These are phyloP conservation scores for Zangia roseola DNA, from an alignment of 768 basidiomycete species.

Conservation along the genomic window DNA sequence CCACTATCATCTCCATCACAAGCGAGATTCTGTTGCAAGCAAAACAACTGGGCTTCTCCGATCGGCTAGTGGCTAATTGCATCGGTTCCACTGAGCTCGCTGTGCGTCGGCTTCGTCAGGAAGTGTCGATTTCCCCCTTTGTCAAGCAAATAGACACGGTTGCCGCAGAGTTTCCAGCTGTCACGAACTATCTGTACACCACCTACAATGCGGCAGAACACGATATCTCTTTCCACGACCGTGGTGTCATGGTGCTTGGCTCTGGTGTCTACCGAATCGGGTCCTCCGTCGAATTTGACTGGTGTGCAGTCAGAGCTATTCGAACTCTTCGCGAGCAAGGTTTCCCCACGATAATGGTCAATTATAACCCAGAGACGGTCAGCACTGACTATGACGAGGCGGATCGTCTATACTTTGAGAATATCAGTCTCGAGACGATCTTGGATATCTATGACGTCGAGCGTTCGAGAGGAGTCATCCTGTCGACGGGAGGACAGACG, in stretches of 20 bases:
- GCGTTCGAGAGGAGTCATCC: constrained; percentile 83
- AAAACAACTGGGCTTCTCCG: constrained; percentile 96
- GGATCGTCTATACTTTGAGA: constrained; percentile 97
- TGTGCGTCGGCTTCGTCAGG: constrained; percentile 85
- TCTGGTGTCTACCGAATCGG: constrained; percentile 99
- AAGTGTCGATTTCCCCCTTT: constrained; percentile 79
- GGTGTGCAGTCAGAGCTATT: constrained; percentile 98
- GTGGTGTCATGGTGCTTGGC: constrained; percentile 95
- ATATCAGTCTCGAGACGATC: constrained; percentile 94
- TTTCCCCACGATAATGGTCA: constrained; percentile 96
- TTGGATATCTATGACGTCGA: constrained; percentile 96
- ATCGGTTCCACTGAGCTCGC: constrained; percentile 92
- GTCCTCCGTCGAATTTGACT: constrained; percentile 99
- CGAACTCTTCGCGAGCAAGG: constrained; percentile 94
- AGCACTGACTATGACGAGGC: constrained; percentile 99
- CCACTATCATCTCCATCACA: constrained; percentile 63
- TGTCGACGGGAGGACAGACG: constrained; percentile 98
- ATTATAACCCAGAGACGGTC: constrained; percentile 99
- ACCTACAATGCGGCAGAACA: constrained; percentile 97
- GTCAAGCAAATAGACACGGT: constrained; percentile 99
- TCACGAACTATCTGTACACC: constrained; percentile 98
- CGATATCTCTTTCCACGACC: constrained; percentile 84
- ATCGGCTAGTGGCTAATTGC: constrained; percentile 80
- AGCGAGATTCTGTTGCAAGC: constrained; percentile 67
- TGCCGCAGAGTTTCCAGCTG: constrained; percentile 97